These are phyloP conservation scores for Beta macrorhiza DNA, from an alignment of 179 eudicot genomes.

Conservation along the genomic window DNA sequence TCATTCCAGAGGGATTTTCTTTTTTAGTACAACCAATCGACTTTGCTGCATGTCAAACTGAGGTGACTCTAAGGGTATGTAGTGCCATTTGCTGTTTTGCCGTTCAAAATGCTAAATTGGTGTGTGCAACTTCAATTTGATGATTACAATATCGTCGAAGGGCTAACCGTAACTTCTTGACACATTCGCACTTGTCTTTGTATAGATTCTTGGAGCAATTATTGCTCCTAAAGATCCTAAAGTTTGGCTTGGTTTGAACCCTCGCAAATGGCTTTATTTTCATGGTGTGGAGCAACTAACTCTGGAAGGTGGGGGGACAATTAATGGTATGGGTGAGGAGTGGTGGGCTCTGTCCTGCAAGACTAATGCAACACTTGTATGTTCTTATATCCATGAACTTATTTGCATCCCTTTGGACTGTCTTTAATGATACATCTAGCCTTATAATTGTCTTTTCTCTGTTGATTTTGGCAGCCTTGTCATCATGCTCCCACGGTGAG, in stretches of 20 bases:
- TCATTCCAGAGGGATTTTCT: slow-evolving; percentile 49
- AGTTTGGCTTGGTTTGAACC: slow-evolving; percentile 62
- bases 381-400: slow-evolving; percentile 21
- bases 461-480: slow-evolving; percentile 65
- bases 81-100: slow-evolving; percentile 7
- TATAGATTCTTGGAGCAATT: slow-evolving; percentile 64
- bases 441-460: slow-evolving; percentile 3
- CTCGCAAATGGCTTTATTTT: slow-evolving; percentile 84
- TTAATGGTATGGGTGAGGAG: slow-evolving; percentile 80
- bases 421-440: slow-evolving; percentile 6
- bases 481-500: slow-evolving; percentile 95
- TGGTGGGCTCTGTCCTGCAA: slow-evolving; percentile 98
- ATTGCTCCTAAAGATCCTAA: slow-evolving; percentile 77
- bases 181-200: slow-evolving; percentile 23
- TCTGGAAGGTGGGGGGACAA: slow-evolving; percentile 74
- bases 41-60: slow-evolving; percentile 60
- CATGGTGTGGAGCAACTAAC: slow-evolving; percentile 59
- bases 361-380: slow-evolving; percentile 60
- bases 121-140: not conserved
- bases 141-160: not conserved
- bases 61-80: slow-evolving; percentile 64
- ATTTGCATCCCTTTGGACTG: not conserved
- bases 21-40: slow-evolving; percentile 56
- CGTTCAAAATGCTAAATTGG: not conserved
- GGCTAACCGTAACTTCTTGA: not conserved